Percentiles rank a stretch among this genome's conserved stretches.
Evolutionary conservation across 2,329 filamentous ascomycete species (phyloP).

Genomic region (Colletotrichum melonis): DNA sequence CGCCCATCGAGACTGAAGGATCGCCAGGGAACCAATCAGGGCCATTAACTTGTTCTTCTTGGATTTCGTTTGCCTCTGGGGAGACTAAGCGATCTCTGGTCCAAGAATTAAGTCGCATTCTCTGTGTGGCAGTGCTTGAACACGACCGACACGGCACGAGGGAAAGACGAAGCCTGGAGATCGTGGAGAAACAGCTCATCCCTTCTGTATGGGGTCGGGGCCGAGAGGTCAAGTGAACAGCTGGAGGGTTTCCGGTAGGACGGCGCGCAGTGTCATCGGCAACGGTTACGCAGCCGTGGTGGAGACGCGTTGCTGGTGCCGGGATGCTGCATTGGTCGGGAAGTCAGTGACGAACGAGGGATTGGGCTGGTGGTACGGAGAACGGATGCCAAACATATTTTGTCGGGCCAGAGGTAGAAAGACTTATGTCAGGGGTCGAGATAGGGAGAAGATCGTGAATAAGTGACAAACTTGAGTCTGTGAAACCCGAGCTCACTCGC

Average conservation of each 20-base stretch:
- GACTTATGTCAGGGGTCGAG: background rate
- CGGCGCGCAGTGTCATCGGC: conserved; percentile 18
- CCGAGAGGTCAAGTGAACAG: conserved; percentile 32
- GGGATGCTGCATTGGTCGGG: conserved; percentile 5
- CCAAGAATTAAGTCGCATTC: conserved; percentile 15
- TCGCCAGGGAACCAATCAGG: conserved; percentile 27
- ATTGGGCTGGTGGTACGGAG: background rate
- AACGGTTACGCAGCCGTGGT: conserved; percentile 3
- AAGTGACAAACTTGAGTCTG: background rate
- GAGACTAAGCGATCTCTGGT: background rate
- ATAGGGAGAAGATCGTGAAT: background rate
- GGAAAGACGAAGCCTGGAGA: background rate
- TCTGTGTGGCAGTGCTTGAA: conserved; percentile 20
- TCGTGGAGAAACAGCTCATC: conserved; percentile 18
- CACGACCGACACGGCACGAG: background rate
- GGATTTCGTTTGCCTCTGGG: conserved; percentile 26
- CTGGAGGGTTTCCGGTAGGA: conserved; percentile 32
- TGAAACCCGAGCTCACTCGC: background rate
- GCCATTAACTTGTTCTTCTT: conserved; percentile 14
- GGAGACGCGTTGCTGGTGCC: conserved; percentile 6
- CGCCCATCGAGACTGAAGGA: conserved; percentile 10
- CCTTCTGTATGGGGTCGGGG: conserved; percentile 18
- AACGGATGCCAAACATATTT: background rate
- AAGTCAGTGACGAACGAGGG: background rate
- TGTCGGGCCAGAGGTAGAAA: background rate